These are phyloP conservation scores for Guyanaporus albipodus DNA, from an alignment of 768 basidiomycete genomes.

Conservation along the genomic window DNA sequence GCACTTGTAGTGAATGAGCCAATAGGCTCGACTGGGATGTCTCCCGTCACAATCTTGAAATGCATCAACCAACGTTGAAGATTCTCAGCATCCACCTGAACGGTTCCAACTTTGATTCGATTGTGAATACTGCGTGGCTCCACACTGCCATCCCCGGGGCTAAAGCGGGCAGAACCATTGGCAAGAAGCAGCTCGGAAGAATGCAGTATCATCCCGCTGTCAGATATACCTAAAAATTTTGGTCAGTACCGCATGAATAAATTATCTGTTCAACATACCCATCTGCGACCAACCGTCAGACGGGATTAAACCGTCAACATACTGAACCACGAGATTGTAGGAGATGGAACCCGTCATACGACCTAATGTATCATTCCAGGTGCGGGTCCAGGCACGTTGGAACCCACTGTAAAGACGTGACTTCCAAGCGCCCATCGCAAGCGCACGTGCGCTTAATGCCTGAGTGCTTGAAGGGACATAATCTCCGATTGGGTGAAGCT, in stretches of 20 bases:
- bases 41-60: slow-evolving; percentile 6
- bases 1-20: slow-evolving; percentile 4
- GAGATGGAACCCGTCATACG: slow-evolving; percentile 54
- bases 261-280: slow-evolving; percentile 25
- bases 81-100: slow-evolving; percentile 47
- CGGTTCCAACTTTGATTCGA: slow-evolving; percentile 42
- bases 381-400: slow-evolving; percentile 60
- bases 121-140: slow-evolving; percentile 51
- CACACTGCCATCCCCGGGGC: slow-evolving; percentile 52
- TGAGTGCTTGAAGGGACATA: slow-evolving; percentile 12
- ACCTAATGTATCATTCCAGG: slow-evolving; percentile 69
- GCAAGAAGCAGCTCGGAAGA: slow-evolving; percentile 45
- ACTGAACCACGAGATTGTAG: slow-evolving; percentile 46
- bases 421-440: slow-evolving; percentile 58
- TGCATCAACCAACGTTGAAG: slow-evolving; percentile 13
- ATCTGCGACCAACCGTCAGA: slow-evolving; percentile 14
- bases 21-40: background rate
- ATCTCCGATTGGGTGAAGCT: slow-evolving; percentile 13
- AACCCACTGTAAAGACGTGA: slow-evolving; percentile 57
- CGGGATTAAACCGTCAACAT: slow-evolving; percentile 43
- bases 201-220: slow-evolving; percentile 39
- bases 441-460: slow-evolving; percentile 34
- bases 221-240: slow-evolving; percentile 14
- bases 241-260: slow-evolving; percentile 1
- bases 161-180: slow-evolving; percentile 49